Evolutionary conservation across 371 early-diverging fungal genomes (phyloP), one percentile per base, ranked within the genome.

Genomic region (Catenaria anguillulae): DNA sequence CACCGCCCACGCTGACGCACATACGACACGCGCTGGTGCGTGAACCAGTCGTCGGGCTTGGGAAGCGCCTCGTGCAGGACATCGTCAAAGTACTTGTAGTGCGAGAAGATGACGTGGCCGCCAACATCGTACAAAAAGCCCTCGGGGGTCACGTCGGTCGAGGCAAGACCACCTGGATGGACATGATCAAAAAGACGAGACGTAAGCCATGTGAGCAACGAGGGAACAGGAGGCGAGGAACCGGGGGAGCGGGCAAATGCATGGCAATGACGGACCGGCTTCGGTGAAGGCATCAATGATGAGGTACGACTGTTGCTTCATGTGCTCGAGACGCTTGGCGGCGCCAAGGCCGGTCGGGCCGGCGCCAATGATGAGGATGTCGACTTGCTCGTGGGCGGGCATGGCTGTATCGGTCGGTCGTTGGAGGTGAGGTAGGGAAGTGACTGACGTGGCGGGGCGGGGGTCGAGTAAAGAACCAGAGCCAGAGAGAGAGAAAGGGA

Each of bases 271-370:
- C 58, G 31, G 2, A 58, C 58, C 58, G 31, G 65, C 65, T 31
- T 60, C 37, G 50, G 60, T 62, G 36, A 65, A 66, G 46, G 63
- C 60, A 42, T 70, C 70, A 33, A 70, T 54, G 48, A 67, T 17
- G 21, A 67, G 61, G 65, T 65, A 70, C 21, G 64, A 62, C 45
- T 35, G 33, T 34, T 63, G 52, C 34, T 63, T 45, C 59, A 70
- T 62, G 33, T 67, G 67, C 55, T 56, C 29, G 33, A 70, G 62
- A 15, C 66, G 60, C 62, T 63, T 67, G 33, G 70, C 70, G 46
- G 70, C 70, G 36, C 67, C 67, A 37, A 70, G 66, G n/a, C 70
- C 70, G 15, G 70, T 68, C 26, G 70, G 70, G 43, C 70, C 70
- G 29, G 66, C 70, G 58, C 70, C 70, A 33, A 70, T 60, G 64